A percentile compares a stretch with the other conserved stretches of the same genome.
Conservation (phyloP, 495 filamentous ascomycete species). For the Beverwykella pulmonaria region DNA sequence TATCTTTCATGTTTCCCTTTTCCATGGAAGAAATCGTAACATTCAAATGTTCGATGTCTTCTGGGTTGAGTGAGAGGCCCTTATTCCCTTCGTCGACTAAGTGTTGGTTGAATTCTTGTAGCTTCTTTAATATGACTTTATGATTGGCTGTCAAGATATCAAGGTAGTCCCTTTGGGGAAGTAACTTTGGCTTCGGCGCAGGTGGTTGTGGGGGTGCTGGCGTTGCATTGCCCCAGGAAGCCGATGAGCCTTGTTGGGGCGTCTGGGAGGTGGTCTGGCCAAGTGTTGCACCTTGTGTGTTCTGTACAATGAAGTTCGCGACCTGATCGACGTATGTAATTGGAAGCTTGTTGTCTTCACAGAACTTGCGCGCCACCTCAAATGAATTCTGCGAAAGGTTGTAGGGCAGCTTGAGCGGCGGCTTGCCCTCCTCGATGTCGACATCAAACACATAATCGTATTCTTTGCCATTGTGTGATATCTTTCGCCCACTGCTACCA, state of each 20-base stretch:
- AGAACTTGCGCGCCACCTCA: slow-evolving; percentile 87
- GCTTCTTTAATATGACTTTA: slow-evolving; percentile 70
- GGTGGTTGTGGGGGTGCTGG: slow-evolving; percentile 40
- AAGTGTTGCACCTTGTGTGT: slow-evolving; percentile 82
- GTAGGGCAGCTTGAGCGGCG: slow-evolving; percentile 89
- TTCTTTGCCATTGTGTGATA: slow-evolving; percentile 76
- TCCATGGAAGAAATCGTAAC: slow-evolving; percentile 59
- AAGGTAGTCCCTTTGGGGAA: slow-evolving; percentile 87
- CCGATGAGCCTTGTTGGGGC: slow-evolving; percentile 74
- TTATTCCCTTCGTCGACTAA: slow-evolving; percentile 70
- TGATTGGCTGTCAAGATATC: slow-evolving; percentile 64
- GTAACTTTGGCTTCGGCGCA: slow-evolving; percentile 58
- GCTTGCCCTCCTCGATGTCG: slow-evolving; percentile 94
- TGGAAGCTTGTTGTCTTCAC: slow-evolving; percentile 86
- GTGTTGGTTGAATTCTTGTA: slow-evolving; percentile 69
- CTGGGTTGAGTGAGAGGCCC: slow-evolving; percentile 70
- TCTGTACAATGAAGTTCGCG: slow-evolving; percentile 87
- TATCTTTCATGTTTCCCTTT: slow-evolving; percentile 40
- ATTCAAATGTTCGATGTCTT: slow-evolving; percentile 63
- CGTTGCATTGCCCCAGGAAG: slow-evolving; percentile 68
- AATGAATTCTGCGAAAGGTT: slow-evolving; percentile 93
- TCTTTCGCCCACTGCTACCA: slow-evolving; percentile 76
- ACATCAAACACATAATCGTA: slow-evolving; percentile 99
- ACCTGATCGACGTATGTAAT: slow-evolving; percentile 91
- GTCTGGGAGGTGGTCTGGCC: slow-evolving; percentile 56